These are phyloP conservation scores for Termitomyces titanicus DNA, from an alignment of 768 basidiomycete genomes.

Conservation along the genomic window DNA sequence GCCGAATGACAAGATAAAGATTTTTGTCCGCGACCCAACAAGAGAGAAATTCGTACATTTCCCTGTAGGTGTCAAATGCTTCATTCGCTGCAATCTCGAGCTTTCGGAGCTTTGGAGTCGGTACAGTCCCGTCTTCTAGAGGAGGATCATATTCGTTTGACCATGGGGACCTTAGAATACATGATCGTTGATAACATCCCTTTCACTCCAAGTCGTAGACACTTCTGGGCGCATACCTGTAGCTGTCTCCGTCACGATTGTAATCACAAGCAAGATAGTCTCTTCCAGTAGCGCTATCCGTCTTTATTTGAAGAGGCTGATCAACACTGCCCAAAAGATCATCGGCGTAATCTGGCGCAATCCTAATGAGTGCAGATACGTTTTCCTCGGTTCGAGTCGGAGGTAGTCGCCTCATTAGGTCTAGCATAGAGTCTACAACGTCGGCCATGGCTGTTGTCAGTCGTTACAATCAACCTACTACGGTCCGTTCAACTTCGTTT, in stretches of 20 bases:
- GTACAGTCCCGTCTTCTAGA: conserved; percentile 83
- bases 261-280: conserved; percentile 96
- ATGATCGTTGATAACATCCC: background rate
- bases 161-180: conserved; percentile 87
- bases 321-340: conserved; percentile 94
- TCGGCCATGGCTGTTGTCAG: conserved; percentile 53
- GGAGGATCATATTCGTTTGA: conserved; percentile 95
- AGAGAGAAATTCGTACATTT: conserved; percentile 58
- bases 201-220: background rate
- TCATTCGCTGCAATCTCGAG: conserved; percentile 93
- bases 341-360: conserved; percentile 92
- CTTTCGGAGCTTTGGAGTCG: conserved; percentile 80
- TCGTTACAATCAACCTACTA: background rate
- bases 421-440: conserved; percentile 88
- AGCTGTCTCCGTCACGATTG: conserved; percentile 89
- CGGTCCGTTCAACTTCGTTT: background rate
- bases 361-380: conserved; percentile 71
- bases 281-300: conserved; percentile 74
- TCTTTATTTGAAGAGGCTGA: conserved; percentile 82
- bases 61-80: conserved; percentile 96
- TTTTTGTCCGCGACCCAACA: background rate
- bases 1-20: background rate
- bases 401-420: conserved; percentile 94
- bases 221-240: conserved; percentile 51
- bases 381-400: conserved; percentile 88